Percentiles rank a stretch among this genome's conserved stretches.
Evolutionary conservation across 2,329 filamentous ascomycete genomes (phyloP).

Genomic region (Fusarium circinatum): DNA sequence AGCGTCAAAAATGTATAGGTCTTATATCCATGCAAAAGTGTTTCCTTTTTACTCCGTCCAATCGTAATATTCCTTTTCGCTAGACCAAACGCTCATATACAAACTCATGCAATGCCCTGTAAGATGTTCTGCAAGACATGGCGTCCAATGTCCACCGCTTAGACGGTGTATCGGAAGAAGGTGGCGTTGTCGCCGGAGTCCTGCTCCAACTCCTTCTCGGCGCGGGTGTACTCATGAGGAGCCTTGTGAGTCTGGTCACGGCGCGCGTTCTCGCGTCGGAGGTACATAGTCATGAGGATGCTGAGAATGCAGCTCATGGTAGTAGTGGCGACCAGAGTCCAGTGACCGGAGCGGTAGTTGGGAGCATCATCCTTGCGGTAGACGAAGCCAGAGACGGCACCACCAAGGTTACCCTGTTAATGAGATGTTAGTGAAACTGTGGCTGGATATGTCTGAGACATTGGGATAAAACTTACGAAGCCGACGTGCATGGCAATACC

Average conservation of each 20-base stretch:
- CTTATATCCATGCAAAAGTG: conserved; percentile 21
- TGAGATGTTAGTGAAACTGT: conserved; percentile 27
- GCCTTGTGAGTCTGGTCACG: conserved; percentile 61
- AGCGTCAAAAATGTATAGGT: conserved; percentile 18
- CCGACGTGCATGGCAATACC: conserved; percentile 67
- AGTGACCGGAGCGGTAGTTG: conserved; percentile 68
- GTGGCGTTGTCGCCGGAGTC: conserved; percentile 67
- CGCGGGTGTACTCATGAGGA: conserved; percentile 61
- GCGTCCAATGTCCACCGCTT: conserved; percentile 28
- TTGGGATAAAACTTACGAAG: conserved; percentile 45
- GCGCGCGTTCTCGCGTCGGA: conserved; percentile 65
- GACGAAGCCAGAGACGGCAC: conserved; percentile 49
- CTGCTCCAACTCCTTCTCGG: conserved; percentile 63
- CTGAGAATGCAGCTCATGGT: conserved; percentile 62
- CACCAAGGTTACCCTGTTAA: conserved; percentile 51
- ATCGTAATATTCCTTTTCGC: conserved; percentile 17
- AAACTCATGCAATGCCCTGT: conserved; percentile 35
- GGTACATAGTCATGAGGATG: conserved; percentile 66
- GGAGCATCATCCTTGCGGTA: conserved; percentile 57
- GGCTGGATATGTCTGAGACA: neutral
- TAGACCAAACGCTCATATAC: conserved; percentile 33
- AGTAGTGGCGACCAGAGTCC: conserved; percentile 65
- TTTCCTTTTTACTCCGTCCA: conserved; percentile 13
- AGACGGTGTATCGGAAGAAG: conserved; percentile 65
- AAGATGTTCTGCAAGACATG: conserved; percentile 38